Conservation (phyloP, 164 flowering plant genomes). For the Sextonia rubra region DNA sequence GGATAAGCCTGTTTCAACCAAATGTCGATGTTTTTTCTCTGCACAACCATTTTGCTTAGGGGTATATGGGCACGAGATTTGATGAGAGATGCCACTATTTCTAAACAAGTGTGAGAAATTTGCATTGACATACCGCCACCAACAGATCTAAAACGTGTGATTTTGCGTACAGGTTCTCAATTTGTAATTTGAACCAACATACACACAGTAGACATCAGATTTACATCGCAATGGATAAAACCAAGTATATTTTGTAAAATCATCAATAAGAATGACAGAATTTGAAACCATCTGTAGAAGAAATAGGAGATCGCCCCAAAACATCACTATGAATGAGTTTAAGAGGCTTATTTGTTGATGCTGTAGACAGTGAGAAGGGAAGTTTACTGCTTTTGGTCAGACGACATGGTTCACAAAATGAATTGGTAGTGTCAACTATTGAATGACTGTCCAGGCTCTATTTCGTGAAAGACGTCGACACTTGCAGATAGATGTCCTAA, state of each 20-base stretch:
- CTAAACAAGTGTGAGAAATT: too few species aligned
- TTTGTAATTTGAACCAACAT: too few species aligned
- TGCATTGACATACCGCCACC: too few species aligned
- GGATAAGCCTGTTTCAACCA: neutral
- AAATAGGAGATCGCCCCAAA: neutral
- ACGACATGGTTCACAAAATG: neutral
- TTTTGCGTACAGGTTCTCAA: too few species aligned
- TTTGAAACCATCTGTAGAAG: neutral
- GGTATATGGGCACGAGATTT: neutral
- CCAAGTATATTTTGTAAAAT: neutral
- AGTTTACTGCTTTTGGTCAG: neutral
- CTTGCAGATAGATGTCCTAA: neutral
- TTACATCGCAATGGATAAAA: neutral
- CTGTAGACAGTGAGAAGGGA: too few species aligned
- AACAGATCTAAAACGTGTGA: too few species aligned
- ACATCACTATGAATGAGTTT: too few species aligned
- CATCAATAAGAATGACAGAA: neutral
- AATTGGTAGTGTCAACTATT: too few species aligned
- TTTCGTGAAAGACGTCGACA: too few species aligned
- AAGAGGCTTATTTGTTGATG: neutral
- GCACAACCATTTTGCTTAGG: neutral
- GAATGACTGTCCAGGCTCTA: too few species aligned
- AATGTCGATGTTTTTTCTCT: neutral
- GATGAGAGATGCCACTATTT: neutral
- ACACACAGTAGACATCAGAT: too few species aligned